Percentiles rank a stretch among this genome's conserved stretches.
Conservation (phyloP, 2,329 filamentous ascomycete genomes). For the Bertia moriformis region DNA sequence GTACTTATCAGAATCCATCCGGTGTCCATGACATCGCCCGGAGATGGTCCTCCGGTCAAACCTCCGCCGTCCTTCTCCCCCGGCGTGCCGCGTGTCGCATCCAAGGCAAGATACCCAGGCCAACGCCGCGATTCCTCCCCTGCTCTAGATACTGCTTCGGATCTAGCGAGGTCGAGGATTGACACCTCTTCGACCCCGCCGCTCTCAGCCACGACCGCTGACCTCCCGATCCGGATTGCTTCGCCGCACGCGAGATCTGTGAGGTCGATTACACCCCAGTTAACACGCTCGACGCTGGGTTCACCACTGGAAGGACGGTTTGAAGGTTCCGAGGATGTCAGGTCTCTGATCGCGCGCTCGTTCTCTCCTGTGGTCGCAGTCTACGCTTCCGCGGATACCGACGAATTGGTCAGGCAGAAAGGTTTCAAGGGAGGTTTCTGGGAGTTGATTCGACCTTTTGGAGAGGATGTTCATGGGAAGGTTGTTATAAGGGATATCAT, state of each 20-base stretch:
- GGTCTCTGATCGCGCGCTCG: neutral
- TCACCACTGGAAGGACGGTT: neutral
- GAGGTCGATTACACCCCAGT: neutral
- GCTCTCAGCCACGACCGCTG: neutral
- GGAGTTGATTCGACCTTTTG: neutral
- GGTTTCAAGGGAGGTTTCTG: slow-evolving; percentile 1
- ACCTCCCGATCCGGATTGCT: neutral
- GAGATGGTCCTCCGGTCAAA: slow-evolving; percentile 1
- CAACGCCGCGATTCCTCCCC: neutral
- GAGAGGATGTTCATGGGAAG: neutral
- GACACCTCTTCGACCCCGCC: neutral
- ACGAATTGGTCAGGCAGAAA: neutral
- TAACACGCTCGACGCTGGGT: neutral
- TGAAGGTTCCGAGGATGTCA: neutral
- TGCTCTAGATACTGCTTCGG: neutral
- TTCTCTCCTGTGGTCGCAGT: neutral
- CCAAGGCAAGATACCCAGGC: neutral
- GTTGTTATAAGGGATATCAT: neutral
- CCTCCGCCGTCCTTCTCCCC: slow-evolving; percentile 1
- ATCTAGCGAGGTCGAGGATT: neutral
- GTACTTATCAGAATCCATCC: neutral
- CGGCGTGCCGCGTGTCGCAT: neutral
- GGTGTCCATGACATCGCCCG: slow-evolving; percentile 1
- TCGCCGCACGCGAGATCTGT: neutral
- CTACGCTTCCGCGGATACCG: neutral